Base-by-base conservation (phyloP, 768 basidiomycete species). In the Hebeloma cylindrosporum region DNA sequence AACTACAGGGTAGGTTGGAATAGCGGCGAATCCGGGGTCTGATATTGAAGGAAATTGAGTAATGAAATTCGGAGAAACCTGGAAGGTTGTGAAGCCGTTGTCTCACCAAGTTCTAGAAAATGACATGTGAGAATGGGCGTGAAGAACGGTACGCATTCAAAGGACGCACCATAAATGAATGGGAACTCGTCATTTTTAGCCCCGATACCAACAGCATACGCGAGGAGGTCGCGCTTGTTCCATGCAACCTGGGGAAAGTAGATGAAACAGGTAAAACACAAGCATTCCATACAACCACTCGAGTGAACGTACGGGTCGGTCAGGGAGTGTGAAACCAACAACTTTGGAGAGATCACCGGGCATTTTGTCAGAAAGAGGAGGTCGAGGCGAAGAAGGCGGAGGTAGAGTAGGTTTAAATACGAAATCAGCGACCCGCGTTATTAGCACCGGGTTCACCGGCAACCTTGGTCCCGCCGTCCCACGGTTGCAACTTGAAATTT, bases 1-100 rank as follows among this genome's bases (percentile, higher is more conserved):
- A 0, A 88, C 86, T 11, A 90, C 88, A 2, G 91, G 90, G 63
- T 85, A 94, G 0, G 91, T 93, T 7, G 92, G 91, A 56, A 93
- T 72, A 2, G 89, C 79, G 10, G 83, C 71, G 64, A 87, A 94
- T 21, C 75, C 69, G 42, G 57, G 58, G 47, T 63, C 64, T 65
- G 3, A 21, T 21, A 18, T 46, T 7, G 22, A 9, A 28, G 28
- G n/a, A 2, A 17, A 10, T 41, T 10, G 5, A 20, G 5, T 5
- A 26, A 29, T 16, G 16, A 13, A 28, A 16, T 16, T 16, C 36
- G 14, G 13, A 20, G n/a, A 5, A 20, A 39, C 14, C 32, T 21
- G 33, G 26, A 38, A 34, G 8, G 18, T 21, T 7, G 25, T 31
- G 10, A n/a, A 10, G 11, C 5, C 16, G 34, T 25, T 18, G 21